phyloP scores from a whole-genome alignment of 495 filamentous ascomycete genomes.

The Staphylotrichum longicolle region DNA sequence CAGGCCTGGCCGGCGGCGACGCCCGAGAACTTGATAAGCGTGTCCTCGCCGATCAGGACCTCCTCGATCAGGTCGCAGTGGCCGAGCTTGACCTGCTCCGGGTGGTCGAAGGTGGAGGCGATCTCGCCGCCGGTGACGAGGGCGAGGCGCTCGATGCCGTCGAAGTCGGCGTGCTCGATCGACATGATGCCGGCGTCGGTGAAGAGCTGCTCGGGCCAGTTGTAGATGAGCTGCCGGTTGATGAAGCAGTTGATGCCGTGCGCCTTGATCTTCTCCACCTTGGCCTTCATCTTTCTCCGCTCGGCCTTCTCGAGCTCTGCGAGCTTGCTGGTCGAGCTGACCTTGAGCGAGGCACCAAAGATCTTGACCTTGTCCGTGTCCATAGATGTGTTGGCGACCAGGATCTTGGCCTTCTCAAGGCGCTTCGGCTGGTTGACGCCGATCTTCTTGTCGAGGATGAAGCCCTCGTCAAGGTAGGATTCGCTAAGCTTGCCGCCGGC shows the following conservation, averaged over 20 bases:
- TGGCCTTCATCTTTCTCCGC: slow-evolving; percentile 97
- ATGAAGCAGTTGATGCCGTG: slow-evolving; percentile 99
- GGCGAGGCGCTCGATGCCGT: slow-evolving; percentile 92
- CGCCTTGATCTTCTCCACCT: slow-evolving; percentile 97
- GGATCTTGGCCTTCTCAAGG: slow-evolving; percentile 95
- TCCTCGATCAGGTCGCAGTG: slow-evolving; percentile 96
- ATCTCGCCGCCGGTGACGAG: slow-evolving; percentile 97
- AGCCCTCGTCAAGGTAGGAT: slow-evolving; percentile 95
- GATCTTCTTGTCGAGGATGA: slow-evolving; percentile 98
- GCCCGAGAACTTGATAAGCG: slow-evolving; percentile 93
- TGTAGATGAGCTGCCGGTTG: slow-evolving; percentile 98
- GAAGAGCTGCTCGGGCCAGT: slow-evolving; percentile 99
- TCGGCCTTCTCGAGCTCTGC: slow-evolving; percentile 97
- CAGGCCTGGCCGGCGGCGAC: slow-evolving; percentile 93
- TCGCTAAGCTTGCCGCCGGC: slow-evolving; percentile 95
- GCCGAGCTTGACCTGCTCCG: slow-evolving; percentile 92
- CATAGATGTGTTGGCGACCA: slow-evolving; percentile 98
- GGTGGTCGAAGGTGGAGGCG: slow-evolving; percentile 95
- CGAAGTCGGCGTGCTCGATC: slow-evolving; percentile 98
- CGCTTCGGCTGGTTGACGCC: slow-evolving; percentile 98
- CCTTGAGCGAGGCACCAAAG: slow-evolving; percentile 94
- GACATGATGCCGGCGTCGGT: slow-evolving; percentile 96
- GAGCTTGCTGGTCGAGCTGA: slow-evolving; percentile 89
- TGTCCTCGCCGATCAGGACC: slow-evolving; percentile 96
- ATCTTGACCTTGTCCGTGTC: slow-evolving; percentile 99